Evolutionary conservation across 2,329 filamentous ascomycete species (phyloP).

Genomic region (Dothidotthia symphoricarpi): DNA sequence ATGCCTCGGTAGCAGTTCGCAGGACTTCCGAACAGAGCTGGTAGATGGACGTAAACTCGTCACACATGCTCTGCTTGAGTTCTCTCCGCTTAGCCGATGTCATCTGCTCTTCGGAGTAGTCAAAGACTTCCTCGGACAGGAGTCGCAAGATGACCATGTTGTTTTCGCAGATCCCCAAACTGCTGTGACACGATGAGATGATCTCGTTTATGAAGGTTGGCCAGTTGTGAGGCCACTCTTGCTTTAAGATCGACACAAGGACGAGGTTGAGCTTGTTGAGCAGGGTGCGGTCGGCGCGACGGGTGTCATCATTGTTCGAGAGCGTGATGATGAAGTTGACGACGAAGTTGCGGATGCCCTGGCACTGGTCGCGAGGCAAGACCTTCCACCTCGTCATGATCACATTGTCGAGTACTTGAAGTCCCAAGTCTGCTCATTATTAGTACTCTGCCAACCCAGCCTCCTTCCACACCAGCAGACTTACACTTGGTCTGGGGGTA

Average conservation of each 20-base stretch:
- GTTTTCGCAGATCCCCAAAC: slow-evolving; percentile 97
- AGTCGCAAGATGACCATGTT: slow-evolving; percentile 98
- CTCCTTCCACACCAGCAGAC: slow-evolving; percentile 34
- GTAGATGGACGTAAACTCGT: slow-evolving; percentile 98
- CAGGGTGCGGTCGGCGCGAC: slow-evolving; percentile 80
- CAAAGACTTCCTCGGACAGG: slow-evolving; percentile 96
- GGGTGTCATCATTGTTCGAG: slow-evolving; percentile 83
- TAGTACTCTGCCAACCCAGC: slow-evolving; percentile 25
- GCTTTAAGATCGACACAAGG: slow-evolving; percentile 94
- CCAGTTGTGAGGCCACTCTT: slow-evolving; percentile 99
- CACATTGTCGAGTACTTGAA: slow-evolving; percentile 96
- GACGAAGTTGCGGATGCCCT: slow-evolving; percentile 98
- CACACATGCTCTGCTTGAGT: slow-evolving; percentile 97
- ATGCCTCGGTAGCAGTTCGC: slow-evolving; percentile 82
- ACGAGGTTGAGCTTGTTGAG: slow-evolving; percentile 98
- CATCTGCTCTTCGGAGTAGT: slow-evolving; percentile 98
- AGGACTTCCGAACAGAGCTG: slow-evolving; percentile 95
- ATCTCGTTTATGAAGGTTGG: slow-evolving; percentile 99
- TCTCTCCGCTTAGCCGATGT: slow-evolving; percentile 97
- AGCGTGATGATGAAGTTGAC: slow-evolving; percentile 97
- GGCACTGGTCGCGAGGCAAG: slow-evolving; percentile 89
- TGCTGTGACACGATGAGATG: slow-evolving; percentile 91
- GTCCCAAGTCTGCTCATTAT: slow-evolving; percentile 68
- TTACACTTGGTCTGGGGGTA: slow-evolving; percentile 96
- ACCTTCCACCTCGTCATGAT: slow-evolving; percentile 99